Conservation (phyloP, 1,284 basidiomycete species). For the Trichosporon faecale region DNA sequence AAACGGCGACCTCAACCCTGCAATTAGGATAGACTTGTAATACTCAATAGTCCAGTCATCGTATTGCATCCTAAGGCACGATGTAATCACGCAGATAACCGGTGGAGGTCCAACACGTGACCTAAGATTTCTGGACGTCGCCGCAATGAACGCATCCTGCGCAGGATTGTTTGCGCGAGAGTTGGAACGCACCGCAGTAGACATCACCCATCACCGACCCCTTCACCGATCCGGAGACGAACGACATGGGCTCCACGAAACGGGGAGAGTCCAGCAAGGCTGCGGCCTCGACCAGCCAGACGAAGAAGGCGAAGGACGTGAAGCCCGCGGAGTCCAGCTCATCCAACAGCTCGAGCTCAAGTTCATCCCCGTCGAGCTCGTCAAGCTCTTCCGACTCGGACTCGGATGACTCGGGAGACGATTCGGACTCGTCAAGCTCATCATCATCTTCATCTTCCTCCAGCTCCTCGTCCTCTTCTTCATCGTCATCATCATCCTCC, state of each 20-base stretch:
- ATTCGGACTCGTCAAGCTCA: constrained; percentile 7
- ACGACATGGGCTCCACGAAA: constrained; percentile 12
- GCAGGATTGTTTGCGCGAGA: not conserved
- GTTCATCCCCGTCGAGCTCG: constrained; percentile 17
- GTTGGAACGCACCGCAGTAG: not conserved
- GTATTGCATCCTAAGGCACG: not conserved
- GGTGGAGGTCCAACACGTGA: not conserved
- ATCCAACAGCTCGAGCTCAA: not conserved
- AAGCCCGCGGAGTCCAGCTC: not conserved
- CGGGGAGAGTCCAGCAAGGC: constrained; percentile 7
- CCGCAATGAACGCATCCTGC: not conserved
- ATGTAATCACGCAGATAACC: not conserved
- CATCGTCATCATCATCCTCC: constrained; percentile 8
- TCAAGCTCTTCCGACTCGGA: constrained; percentile 17
- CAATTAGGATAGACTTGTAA: not conserved
- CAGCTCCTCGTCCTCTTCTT: constrained; percentile 13
- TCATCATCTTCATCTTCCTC: constrained; percentile 13
- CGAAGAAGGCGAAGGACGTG: constrained; percentile 13
- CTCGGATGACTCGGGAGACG: constrained; percentile 23
- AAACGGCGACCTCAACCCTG: not conserved
- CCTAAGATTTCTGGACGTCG: not conserved
- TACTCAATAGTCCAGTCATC: not conserved
- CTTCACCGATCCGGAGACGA: constrained; percentile 9
- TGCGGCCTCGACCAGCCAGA: not conserved
- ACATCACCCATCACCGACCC: not conserved